Base-by-base conservation (phyloP, 169 alveolate species). In the Plasmodium blacklocki region DNA sequence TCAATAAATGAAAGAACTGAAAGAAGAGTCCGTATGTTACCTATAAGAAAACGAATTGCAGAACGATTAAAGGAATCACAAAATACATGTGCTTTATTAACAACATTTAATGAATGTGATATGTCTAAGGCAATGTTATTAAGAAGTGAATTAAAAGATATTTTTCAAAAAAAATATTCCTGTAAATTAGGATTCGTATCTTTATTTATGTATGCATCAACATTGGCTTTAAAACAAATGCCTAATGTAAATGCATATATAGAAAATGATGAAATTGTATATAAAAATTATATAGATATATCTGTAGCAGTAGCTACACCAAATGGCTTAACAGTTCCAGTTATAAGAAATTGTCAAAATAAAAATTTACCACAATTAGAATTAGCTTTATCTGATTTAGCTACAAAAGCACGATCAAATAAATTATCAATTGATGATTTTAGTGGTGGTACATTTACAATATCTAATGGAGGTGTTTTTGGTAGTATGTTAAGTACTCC, bases 401-500 rank as follows among this genome's bases (percentile, higher is more conserved):
- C 98, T 11, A 78, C 88, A 63, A 95, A 94, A 74, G 99, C 99
- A 23, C 92, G 98, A 83, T 96, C 96, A 64, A 97, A 97, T 76
- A 95, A 95, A 73, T 88, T 98, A 12, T 92, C 98, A 6, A 92
- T 97, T 43, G 98, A 96, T 73, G 99, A 98, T 68, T 97, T 98
- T 98, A 95, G 96, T 18, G 99, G 99, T 21, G 99, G 99, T 52
- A 97, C 98, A 73, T 97, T 97, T 95, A 98, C 99, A 56, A 98
- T 98, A 60, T 96, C 99, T 5, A 98, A 98, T 86, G 99, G 99
- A 43, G 99, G 99, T 15, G 98, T 97, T 26, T 98, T 96, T 93
- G 99, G 99, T 83, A 95, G 98, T 88, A 93, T 97, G 95, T 91
- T 98, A 96, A 98, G 99, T 80, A 98, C 99, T 50, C 99, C 99